Conservation (phyloP, 441 rosid genomes). For the Populus hybrid region DNA sequence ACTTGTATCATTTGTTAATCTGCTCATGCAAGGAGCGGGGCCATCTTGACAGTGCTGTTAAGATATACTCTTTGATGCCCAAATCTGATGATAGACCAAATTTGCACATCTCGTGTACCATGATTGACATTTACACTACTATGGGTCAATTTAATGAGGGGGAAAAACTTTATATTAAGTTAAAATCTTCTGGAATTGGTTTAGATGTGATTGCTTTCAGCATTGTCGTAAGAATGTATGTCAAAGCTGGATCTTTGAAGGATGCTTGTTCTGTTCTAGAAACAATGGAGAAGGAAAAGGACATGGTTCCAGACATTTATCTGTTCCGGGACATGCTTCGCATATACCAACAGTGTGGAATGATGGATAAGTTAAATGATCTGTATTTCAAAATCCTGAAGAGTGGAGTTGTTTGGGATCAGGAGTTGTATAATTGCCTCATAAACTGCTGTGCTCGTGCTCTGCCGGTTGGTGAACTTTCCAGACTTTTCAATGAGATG, state of each 20-base stretch:
- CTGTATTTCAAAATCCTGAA: slow-evolving; percentile 55
- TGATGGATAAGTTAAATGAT: slow-evolving; percentile 46
- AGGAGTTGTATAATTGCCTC: slow-evolving; percentile 77
- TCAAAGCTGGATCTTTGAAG: slow-evolving; percentile 68
- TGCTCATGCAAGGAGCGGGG: slow-evolving; percentile 82
- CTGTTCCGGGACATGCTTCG: slow-evolving; percentile 82
- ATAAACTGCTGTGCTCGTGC: slow-evolving; percentile 88
- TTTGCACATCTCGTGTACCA: slow-evolving; percentile 68
- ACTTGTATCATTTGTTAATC: slow-evolving; percentile 79
- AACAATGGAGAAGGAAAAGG: slow-evolving; percentile 56
- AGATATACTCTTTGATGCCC: slow-evolving; percentile 48
- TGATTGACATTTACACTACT: slow-evolving; percentile 67
- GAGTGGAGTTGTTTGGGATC: slow-evolving; percentile 73
- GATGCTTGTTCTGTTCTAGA: slow-evolving; percentile 72
- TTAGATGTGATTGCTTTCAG: slow-evolving; percentile 77
- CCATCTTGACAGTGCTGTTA: slow-evolving; percentile 55
- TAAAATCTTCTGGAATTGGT: slow-evolving; percentile 60
- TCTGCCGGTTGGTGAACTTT: slow-evolving; percentile 70
- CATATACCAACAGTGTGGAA: slow-evolving; percentile 66
- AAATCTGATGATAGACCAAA: slow-evolving; percentile 44
- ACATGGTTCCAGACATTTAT: slow-evolving; percentile 65
- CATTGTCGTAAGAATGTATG: slow-evolving; percentile 72
- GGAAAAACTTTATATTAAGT: slow-evolving; percentile 52
- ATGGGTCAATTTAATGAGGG: slow-evolving; percentile 56
- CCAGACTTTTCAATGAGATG: slow-evolving; percentile 73